A percentile compares a stretch with the other conserved stretches of the same genome.
Evolutionary conservation across 1,284 basidiomycete genomes (phyloP).

Genomic region (Trametes sp.): DNA sequence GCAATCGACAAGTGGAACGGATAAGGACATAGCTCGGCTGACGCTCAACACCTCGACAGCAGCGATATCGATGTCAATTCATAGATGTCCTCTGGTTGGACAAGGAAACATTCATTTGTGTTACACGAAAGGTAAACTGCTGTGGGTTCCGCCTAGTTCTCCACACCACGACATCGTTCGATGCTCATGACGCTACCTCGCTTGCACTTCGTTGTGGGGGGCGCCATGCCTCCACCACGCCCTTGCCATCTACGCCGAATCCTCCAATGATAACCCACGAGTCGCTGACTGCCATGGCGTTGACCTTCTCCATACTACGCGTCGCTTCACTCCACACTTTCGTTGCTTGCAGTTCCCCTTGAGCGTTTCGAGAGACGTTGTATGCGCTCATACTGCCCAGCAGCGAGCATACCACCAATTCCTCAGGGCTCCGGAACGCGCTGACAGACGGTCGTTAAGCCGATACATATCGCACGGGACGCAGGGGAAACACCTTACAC

Average conservation of each 20-base stretch:
- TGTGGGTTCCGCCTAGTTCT: too few species aligned
- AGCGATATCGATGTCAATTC: too few species aligned
- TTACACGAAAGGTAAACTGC: too few species aligned
- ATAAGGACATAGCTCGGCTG: neutral
- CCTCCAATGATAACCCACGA: slow-evolving; percentile 65
- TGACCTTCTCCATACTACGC: slow-evolving; percentile 62
- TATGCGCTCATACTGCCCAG: slow-evolving; percentile 63
- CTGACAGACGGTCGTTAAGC: slow-evolving; percentile 44
- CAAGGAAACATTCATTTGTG: too few species aligned
- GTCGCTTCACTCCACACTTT: slow-evolving; percentile 55
- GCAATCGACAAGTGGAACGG: neutral
- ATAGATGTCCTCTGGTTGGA: too few species aligned
- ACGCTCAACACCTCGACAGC: too few species aligned
- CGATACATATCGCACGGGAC: slow-evolving; percentile 9
- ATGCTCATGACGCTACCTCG: neutral
- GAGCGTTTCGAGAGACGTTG: slow-evolving; percentile 46
- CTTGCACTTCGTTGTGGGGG: neutral
- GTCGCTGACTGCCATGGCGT: slow-evolving; percentile 56
- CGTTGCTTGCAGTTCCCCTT: slow-evolving; percentile 43
- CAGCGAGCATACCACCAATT: slow-evolving; percentile 63
- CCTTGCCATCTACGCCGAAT: slow-evolving; percentile 61
- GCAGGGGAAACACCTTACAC: slow-evolving; percentile 51
- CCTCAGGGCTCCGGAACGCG: slow-evolving; percentile 54
- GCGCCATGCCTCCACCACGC: slow-evolving; percentile 66
- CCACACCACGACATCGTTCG: too few species aligned